Percentiles rank a stretch among this genome's conserved stretches.
Evolutionary conservation across 2,329 filamentous ascomycete genomes (phyloP).

Genomic region (Scedosporium apiospermum): DNA sequence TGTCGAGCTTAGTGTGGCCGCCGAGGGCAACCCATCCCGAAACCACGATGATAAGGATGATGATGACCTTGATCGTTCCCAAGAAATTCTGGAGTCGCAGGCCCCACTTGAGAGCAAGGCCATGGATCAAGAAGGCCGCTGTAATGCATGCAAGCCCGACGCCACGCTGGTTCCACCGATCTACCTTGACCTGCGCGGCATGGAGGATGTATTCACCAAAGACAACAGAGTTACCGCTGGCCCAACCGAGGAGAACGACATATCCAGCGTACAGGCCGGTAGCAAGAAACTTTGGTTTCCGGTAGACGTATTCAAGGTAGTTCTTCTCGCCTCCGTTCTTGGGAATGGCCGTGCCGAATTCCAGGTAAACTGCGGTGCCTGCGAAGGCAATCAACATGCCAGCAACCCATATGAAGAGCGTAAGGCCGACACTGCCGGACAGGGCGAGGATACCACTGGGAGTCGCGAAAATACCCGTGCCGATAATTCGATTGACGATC

Average conservation of each 20-base stretch:
- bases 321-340: slow-evolving; percentile 58
- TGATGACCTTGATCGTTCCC: slow-evolving; percentile 55
- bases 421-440: slow-evolving; percentile 51
- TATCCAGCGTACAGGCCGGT: slow-evolving; percentile 54
- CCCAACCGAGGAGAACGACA: slow-evolving; percentile 55
- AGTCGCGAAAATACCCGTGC: slow-evolving; percentile 58
- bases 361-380: slow-evolving; percentile 55
- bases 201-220: slow-evolving; percentile 64
- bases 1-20: slow-evolving; percentile 48
- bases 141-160: slow-evolving; percentile 60
- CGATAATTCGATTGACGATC: slow-evolving; percentile 57
- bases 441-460: slow-evolving; percentile 47
- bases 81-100: slow-evolving; percentile 58
- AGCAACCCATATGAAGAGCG: slow-evolving; percentile 53
- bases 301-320: slow-evolving; percentile 57
- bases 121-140: slow-evolving; percentile 55
- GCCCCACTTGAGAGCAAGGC: slow-evolving; percentile 54
- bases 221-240: slow-evolving; percentile 57
- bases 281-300: slow-evolving; percentile 49
- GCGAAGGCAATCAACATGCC: slow-evolving; percentile 53
- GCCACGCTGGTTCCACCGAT: slow-evolving; percentile 57
- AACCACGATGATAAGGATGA: slow-evolving; percentile 56
- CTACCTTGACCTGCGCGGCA: slow-evolving; percentile 52
- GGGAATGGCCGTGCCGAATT: slow-evolving; percentile 56
- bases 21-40: slow-evolving; percentile 52